Conservation (phyloP, 2,329 filamentous ascomycete species). For the Cladophialophora bantiana region DNA sequence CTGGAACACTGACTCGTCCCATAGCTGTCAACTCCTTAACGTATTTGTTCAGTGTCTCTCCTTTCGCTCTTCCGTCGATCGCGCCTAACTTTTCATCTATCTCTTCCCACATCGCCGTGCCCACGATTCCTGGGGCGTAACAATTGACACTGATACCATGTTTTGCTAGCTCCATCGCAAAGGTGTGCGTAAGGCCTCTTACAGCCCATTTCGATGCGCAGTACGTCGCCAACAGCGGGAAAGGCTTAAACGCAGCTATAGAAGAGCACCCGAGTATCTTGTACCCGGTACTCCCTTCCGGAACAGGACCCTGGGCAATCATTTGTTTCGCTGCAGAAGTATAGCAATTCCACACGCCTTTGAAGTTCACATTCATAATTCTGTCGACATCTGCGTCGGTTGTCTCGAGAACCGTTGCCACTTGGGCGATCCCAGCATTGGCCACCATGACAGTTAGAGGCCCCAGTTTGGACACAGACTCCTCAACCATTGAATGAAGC, state of each 20-base stretch:
- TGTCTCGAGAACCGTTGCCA: constrained; percentile 62
- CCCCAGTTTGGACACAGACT: constrained; percentile 60
- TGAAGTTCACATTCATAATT: constrained; percentile 71
- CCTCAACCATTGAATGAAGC: constrained; percentile 60
- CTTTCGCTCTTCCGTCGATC: constrained; percentile 57
- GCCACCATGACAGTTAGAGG: constrained; percentile 60
- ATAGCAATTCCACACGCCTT: constrained; percentile 70
- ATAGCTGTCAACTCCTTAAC: constrained; percentile 20
- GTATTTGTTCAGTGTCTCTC: constrained; percentile 58
- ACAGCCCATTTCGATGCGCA: constrained; percentile 71
- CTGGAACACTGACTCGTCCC: constrained; percentile 12
- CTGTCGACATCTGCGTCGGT: constrained; percentile 62
- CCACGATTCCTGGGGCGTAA: constrained; percentile 72
- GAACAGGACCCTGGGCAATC: constrained; percentile 58
- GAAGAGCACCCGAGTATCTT: constrained; percentile 62
- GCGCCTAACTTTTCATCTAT: constrained; percentile 67
- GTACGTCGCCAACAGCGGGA: constrained; percentile 67
- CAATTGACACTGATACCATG: constrained; percentile 72
- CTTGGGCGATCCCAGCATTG: constrained; percentile 67
- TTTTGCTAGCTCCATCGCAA: constrained; percentile 68
- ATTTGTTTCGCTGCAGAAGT: constrained; percentile 67
- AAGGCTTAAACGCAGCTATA: constrained; percentile 63
- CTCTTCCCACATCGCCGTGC: constrained; percentile 71
- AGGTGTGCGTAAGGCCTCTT: constrained; percentile 68
- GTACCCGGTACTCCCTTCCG: too few relatives aligned